These are phyloP conservation scores for Dendryphion nanum DNA, from an alignment of 2,329 filamentous ascomycete species.

Conservation along the genomic window DNA sequence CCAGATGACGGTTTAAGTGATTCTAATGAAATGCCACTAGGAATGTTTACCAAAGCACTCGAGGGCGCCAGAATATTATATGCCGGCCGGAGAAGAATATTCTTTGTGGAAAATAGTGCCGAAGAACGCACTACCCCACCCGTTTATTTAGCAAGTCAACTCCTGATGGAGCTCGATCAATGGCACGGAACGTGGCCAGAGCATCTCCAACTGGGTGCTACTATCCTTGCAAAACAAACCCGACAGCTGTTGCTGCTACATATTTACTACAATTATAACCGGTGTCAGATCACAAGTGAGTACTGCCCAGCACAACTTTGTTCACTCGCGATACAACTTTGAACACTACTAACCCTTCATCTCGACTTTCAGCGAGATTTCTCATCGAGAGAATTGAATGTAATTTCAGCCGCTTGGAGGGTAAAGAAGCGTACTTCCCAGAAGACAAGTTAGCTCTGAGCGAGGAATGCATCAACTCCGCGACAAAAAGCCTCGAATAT, in stretches of 20 bases:
- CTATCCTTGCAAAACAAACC: constrained; percentile 11
- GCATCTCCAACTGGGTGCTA: constrained; percentile 10
- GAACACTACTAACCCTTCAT: no score
- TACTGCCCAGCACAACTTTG: no score
- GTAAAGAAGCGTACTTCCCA: background rate
- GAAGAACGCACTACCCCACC: background rate
- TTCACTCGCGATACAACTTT: no score
- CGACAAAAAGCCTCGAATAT: constrained; percentile 19
- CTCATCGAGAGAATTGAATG: constrained; percentile 1
- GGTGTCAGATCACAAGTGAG: background rate
- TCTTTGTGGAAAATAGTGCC: constrained; percentile 7
- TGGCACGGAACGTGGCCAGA: constrained; percentile 15
- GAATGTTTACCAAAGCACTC: constrained; percentile 11
- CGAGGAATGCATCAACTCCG: constrained; percentile 27
- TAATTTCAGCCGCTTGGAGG: background rate
- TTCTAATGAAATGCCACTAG: constrained; percentile 11
- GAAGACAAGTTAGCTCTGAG: constrained; percentile 7
- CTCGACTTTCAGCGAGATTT: no score
- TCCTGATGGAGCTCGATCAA: constrained; percentile 20
- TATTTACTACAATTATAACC: constrained; percentile 13
- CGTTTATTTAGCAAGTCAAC: constrained; percentile 8
- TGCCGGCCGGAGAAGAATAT: constrained; percentile 20
- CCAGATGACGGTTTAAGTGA: constrained; percentile 13
- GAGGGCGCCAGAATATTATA: constrained; percentile 18
- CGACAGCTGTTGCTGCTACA: constrained; percentile 17